Evolutionary conservation across 805 yeast genomes (phyloP).

Genomic region (Kuraishia capsulata): DNA sequence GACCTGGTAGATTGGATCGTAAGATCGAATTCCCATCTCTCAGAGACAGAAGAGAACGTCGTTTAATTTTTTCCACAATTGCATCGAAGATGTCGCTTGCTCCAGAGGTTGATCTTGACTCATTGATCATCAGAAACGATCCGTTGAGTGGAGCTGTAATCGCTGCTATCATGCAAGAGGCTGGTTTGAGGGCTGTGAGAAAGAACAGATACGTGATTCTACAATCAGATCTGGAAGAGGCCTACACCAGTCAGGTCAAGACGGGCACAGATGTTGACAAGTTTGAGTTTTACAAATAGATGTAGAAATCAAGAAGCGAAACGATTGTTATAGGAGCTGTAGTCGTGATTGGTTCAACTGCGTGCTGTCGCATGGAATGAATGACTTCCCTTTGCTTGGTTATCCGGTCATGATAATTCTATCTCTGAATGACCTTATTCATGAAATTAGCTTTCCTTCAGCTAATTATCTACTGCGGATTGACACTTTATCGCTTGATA

Average conservation of each 20-base stretch:
- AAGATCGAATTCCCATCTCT: slow-evolving; percentile 95
- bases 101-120: slow-evolving; percentile 95
- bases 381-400: no score
- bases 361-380: no score
- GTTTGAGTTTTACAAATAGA: slow-evolving; percentile 89
- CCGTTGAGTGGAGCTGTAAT: slow-evolving; percentile 95
- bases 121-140: slow-evolving; percentile 90
- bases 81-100: slow-evolving; percentile 97
- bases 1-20: slow-evolving; percentile 98
- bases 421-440: no score
- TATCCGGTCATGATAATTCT: neutral
- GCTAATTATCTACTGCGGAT: no score
- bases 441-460: no score
- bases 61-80: slow-evolving; percentile 90
- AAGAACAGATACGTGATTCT: slow-evolving; percentile 95
- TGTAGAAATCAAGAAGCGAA: no score
- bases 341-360: no score
- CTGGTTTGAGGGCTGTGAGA: slow-evolving; percentile 97
- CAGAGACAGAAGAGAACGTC: slow-evolving; percentile 95
- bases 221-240: slow-evolving; percentile 96
- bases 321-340: no score
- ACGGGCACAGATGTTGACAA: slow-evolving; percentile 92
- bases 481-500: no score
- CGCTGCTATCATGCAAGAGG: slow-evolving; percentile 99
- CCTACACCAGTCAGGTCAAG: slow-evolving; percentile 94